phyloP scores from a whole-genome alignment of 1,139 yeast species.

The Taphrina sp. region DNA sequence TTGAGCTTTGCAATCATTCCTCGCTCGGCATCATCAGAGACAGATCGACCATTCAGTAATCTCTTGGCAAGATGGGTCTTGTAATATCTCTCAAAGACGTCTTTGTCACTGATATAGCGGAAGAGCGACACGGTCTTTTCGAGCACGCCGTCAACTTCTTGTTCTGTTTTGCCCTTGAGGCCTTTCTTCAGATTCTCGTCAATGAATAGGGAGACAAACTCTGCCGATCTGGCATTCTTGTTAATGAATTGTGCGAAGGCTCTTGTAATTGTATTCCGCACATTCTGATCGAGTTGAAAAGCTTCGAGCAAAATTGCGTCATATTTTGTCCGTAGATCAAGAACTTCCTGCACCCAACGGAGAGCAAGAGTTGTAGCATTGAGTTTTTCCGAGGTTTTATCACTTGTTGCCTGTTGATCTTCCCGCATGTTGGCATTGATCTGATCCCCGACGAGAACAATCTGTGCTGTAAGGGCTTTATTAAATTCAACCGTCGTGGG shows the following conservation, averaged over 20 bases:
- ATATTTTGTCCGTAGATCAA: slow-evolving; percentile 57
- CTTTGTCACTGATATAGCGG: slow-evolving; percentile 74
- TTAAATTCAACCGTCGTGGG: slow-evolving; percentile 54
- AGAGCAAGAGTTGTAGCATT: slow-evolving; percentile 57
- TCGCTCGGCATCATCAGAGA: slow-evolving; percentile 65
- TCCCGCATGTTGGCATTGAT: slow-evolving; percentile 40
- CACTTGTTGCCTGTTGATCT: slow-evolving; percentile 1
- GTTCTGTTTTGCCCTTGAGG: slow-evolving; percentile 47
- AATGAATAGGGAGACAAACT: slow-evolving; percentile 68
- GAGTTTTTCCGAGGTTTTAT: slow-evolving; percentile 43
- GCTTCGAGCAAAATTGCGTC: slow-evolving; percentile 52
- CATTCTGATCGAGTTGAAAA: slow-evolving; percentile 52
- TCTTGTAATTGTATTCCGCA: slow-evolving; percentile 57
- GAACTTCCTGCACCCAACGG: slow-evolving; percentile 65
- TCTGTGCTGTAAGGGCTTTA: slow-evolving; percentile 51
- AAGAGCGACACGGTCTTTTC: slow-evolving; percentile 49
- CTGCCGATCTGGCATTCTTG: slow-evolving; percentile 60
- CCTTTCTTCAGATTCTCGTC: slow-evolving; percentile 69
- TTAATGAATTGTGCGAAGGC: slow-evolving; percentile 67
- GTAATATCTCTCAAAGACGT: slow-evolving; percentile 79
- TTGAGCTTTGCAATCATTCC: slow-evolving; percentile 66
- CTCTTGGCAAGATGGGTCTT: slow-evolving; percentile 88
- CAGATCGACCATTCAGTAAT: slow-evolving; percentile 52
- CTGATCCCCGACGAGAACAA: slow-evolving; percentile 50
- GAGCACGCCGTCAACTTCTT: slow-evolving; percentile 39